Base-by-base conservation (phyloP, 768 basidiomycete genomes). In the Kwoniella shandongensis region DNA sequence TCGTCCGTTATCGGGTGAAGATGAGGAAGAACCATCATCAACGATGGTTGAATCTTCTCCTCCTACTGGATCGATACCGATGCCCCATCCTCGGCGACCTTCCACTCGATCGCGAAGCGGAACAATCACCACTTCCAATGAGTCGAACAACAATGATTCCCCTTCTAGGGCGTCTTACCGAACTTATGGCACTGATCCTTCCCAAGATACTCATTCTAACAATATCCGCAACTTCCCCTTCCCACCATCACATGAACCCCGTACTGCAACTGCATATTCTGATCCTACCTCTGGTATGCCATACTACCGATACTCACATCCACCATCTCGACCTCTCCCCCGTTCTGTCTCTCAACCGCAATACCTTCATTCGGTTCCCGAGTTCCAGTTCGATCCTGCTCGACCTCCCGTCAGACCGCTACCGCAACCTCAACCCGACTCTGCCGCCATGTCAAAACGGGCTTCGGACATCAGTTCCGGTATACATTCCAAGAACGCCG, bases 401-500 rank as follows among this genome's bases (percentile, higher is more conserved):
- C 23, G 12, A 25, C 27, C 47, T 42, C 22, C 6, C 11, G 7
- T 22, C 23, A 7, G 17, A 22, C 39, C 50, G 18, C 48, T 35
- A 18, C 27, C 25, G 2, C 17, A 17, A 27, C 27, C 25, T 17
- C 13, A 44, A n/a, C 50, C 48, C 3, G 53, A 57, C 30, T 8
- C 17, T 2, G 22, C 26, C 5, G 38, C 15, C 25, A 45, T 40
- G 29, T 38, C 25, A 4, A 63, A 67, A 35, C 52, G 70, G 10
- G 11, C 41, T 23, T 72, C 70, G 4, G 63, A 64, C 47, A 53
- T 62, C 8, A 52, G 59, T 8, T 49, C 66, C 25, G 66, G 63
- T 22, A 57, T 65, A 1, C 71, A 73, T 39, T 70, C 71, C 5
- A 54, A 58, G 39, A 73, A 73, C 40, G 66, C 63, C 32, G 68